A percentile compares a stretch with the other conserved stretches of the same genome.
Conservation (phyloP, 1,284 basidiomycete species). For the Taiwanofungus camphoratus region DNA sequence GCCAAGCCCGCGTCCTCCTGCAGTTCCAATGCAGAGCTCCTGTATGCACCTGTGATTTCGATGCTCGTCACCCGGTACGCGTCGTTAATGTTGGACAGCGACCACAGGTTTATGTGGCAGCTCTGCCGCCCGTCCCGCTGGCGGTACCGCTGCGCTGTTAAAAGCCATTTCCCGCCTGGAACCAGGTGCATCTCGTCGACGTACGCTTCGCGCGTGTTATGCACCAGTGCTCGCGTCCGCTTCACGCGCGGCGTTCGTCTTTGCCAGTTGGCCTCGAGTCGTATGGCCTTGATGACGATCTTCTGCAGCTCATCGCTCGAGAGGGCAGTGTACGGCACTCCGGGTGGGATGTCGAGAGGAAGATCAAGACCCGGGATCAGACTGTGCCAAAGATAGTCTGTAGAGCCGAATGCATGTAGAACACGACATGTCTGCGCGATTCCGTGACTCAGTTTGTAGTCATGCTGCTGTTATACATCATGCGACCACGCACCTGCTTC, state of each 20-base stretch:
- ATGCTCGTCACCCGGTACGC: conserved; percentile 30
- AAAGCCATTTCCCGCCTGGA: conserved; percentile 38
- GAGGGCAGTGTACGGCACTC: conserved; percentile 22
- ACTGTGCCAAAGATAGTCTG: conserved; percentile 48
- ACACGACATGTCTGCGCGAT: conserved; percentile 43
- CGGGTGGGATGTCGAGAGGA: conserved; percentile 31
- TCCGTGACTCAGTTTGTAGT: too few species aligned
- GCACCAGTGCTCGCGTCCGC: conserved; percentile 30
- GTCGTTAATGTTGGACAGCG: conserved; percentile 25
- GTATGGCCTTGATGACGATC: conserved; percentile 37
- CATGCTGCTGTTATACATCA: too few species aligned
- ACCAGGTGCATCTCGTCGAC: conserved; percentile 41
- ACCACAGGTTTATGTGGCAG: conserved; percentile 38
- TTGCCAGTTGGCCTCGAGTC: conserved; percentile 48
- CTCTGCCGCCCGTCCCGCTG: conserved; percentile 22
- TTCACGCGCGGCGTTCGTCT: conserved; percentile 30
- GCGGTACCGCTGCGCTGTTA: conserved; percentile 36
- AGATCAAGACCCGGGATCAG: conserved; percentile 27
- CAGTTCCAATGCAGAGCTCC: conserved; percentile 29
- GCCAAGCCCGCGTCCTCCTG: conserved; percentile 21
- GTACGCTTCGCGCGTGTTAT: conserved; percentile 28
- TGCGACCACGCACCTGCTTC: conserved; percentile 35
- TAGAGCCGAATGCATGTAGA: conserved; percentile 40
- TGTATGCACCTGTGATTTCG: conserved; percentile 31
- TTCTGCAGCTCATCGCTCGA: conserved; percentile 30